A percentile compares a stretch with the other conserved stretches of the same genome.
phyloP scores from a whole-genome alignment of 1,284 basidiomycete genomes.

The Dichomitus squalens region DNA sequence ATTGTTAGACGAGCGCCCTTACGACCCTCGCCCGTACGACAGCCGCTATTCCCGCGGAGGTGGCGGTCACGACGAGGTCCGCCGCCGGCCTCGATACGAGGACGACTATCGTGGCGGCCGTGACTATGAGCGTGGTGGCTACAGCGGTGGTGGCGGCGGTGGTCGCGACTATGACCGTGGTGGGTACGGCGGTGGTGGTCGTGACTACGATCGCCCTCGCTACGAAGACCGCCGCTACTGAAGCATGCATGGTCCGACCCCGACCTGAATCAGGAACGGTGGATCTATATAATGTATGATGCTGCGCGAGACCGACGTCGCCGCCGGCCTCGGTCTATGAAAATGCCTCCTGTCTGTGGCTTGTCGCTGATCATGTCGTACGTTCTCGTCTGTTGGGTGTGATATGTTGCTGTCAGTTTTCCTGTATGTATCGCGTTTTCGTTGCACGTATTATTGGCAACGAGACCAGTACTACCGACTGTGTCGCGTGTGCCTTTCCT shows the following conservation, averaged over 20 bases:
- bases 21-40: slow-evolving; percentile 82
- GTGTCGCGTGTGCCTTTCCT: too few relatives aligned
- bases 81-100: slow-evolving; percentile 28
- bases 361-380: slow-evolving; percentile 14
- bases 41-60: slow-evolving; percentile 66
- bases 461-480: neutral
- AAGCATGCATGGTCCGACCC: neutral
- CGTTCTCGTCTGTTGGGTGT: slow-evolving; percentile 11
- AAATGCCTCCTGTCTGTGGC: slow-evolving; percentile 3
- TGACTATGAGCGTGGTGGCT: slow-evolving; percentile 48
- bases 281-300: neutral
- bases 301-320: slow-evolving; percentile 1
- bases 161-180: slow-evolving; percentile 39
- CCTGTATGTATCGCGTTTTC: slow-evolving; percentile 11
- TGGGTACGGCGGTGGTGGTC: slow-evolving; percentile 23
- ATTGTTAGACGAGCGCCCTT: slow-evolving; percentile 64
- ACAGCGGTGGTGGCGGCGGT: slow-evolving; percentile 41
- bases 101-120: slow-evolving; percentile 31
- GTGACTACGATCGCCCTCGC: slow-evolving; percentile 38
- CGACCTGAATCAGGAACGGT: neutral
- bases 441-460: neutral
- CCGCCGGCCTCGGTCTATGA: too few relatives aligned
- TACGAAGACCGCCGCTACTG: slow-evolving; percentile 49
- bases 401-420: slow-evolving; percentile 15
- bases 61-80: slow-evolving; percentile 31